A percentile compares a stretch with the other conserved stretches of the same genome.
Evolutionary conservation across 352 stramenopile species (phyloP).

Genomic region (Globisporangium emineosum): DNA sequence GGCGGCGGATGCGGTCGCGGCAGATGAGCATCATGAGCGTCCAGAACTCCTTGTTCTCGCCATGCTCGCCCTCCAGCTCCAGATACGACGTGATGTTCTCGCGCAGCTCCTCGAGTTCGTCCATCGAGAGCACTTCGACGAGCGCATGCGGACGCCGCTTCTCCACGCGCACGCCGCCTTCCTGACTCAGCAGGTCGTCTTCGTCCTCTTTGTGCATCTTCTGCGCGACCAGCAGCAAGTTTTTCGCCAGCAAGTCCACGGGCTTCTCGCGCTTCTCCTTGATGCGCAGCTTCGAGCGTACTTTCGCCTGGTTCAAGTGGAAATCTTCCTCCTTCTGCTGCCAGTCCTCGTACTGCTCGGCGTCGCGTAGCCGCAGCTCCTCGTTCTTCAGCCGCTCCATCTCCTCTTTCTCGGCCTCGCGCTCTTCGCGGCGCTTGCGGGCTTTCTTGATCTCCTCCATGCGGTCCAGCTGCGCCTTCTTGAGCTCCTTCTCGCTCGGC

Average conservation of each 20-base stretch:
- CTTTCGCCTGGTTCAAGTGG: slow-evolving; percentile 91
- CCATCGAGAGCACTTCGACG: slow-evolving; percentile 74
- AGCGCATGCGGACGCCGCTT: slow-evolving; percentile 65
- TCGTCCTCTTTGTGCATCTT: slow-evolving; percentile 67
- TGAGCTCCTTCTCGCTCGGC: slow-evolving; percentile 51
- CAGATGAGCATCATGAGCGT: slow-evolving; percentile 75
- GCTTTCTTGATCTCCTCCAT: slow-evolving; percentile 97
- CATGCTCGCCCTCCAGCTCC: slow-evolving; percentile 76
- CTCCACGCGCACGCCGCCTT: slow-evolving; percentile 75
- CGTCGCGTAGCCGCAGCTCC: slow-evolving; percentile 93
- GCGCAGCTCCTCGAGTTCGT: slow-evolving; percentile 80
- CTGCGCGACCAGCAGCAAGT: slow-evolving; percentile 94
- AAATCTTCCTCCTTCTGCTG: slow-evolving; percentile 98
- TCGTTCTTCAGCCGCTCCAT: slow-evolving; percentile 95
- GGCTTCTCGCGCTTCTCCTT: slow-evolving; percentile 92
- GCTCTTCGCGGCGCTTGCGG: slow-evolving; percentile 80
- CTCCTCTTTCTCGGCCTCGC: slow-evolving; percentile 92
- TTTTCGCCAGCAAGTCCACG: slow-evolving; percentile 98
- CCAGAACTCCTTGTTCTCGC: slow-evolving; percentile 86
- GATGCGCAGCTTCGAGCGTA: slow-evolving; percentile 88
- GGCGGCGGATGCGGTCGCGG: slow-evolving; percentile 62
- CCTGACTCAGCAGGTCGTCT: slow-evolving; percentile 65
- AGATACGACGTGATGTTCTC: slow-evolving; percentile 90
- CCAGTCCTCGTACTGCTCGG: slow-evolving; percentile 97
- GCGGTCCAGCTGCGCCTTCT: slow-evolving; percentile 71